A percentile compares a stretch with the other conserved stretches of the same genome.
These are phyloP conservation scores for Blastobotrys arbuscula DNA, from an alignment of 1,139 yeast species.

Conservation along the genomic window DNA sequence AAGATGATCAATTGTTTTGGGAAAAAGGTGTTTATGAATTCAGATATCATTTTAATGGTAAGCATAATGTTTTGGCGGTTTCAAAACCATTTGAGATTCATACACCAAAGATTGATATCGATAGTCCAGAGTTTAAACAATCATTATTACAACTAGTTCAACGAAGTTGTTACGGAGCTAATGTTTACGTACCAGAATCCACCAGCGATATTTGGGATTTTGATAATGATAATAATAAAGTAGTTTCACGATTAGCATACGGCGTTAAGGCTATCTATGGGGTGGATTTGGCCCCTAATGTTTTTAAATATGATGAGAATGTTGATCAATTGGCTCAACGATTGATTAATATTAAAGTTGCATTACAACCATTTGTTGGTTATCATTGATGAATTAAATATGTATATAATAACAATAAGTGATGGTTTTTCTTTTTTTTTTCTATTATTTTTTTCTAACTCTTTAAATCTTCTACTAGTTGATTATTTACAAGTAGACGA, in stretches of 20 bases:
- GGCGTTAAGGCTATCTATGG: conserved; percentile 31
- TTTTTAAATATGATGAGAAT: conserved; percentile 29
- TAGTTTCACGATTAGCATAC: conserved; percentile 29
- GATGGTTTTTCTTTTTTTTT: too few species aligned
- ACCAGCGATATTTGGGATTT: conserved; percentile 27
- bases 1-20: conserved; percentile 51
- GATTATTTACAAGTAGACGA: conserved; percentile 26
- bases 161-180: conserved; percentile 23
- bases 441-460: not conserved
- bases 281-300: conserved; percentile 33
- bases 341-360: conserved; percentile 27
- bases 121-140: conserved; percentile 28
- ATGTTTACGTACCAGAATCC: conserved; percentile 23
- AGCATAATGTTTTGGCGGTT: conserved; percentile 64
- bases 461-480: conserved; percentile 22
- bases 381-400: conserved; percentile 1
- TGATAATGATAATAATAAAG: conserved; percentile 21
- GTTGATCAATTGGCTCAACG: conserved; percentile 29
- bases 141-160: conserved; percentile 25
- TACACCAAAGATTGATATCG: conserved; percentile 40
- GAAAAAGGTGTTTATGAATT: conserved; percentile 72
- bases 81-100: conserved; percentile 68
- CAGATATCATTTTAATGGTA: conserved; percentile 64
- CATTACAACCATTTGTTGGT: conserved; percentile 29
- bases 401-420: not conserved